Conservation (phyloP, 495 filamentous ascomycete species). For the Penicillium desertorum region DNA sequence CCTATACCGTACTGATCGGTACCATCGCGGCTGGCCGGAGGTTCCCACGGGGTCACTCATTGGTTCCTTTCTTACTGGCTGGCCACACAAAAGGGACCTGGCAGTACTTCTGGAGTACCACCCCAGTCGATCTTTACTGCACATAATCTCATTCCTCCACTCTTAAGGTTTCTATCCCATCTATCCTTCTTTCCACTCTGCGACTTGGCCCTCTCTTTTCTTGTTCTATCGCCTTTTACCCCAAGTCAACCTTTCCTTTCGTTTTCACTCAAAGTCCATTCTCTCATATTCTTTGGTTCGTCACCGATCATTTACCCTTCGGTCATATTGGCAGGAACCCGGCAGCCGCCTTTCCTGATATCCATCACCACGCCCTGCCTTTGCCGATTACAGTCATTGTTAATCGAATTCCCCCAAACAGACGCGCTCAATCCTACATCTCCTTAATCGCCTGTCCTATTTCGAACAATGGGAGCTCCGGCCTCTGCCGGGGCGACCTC, state of each 20-base stretch:
- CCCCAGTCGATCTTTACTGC: constrained; percentile 23
- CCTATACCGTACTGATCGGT: constrained; percentile 19
- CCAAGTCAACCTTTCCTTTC: constrained; percentile 5
- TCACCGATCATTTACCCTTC: constrained; percentile 1
- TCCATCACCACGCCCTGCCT: constrained; percentile 9
- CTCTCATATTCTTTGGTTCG: neutral
- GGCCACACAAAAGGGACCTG: constrained; percentile 31
- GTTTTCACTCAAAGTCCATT: constrained; percentile 2
- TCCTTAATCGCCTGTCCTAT: neutral
- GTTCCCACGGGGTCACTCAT: constrained; percentile 13
- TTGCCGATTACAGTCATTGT: constrained; percentile 7
- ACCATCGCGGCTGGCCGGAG: constrained; percentile 1
- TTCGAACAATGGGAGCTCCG: constrained; percentile 52
- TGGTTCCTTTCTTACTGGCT: constrained; percentile 16
- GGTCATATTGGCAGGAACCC: constrained; percentile 6
- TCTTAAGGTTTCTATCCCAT: constrained; percentile 25
- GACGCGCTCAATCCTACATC: constrained; percentile 18
- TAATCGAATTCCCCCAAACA: constrained; percentile 8
- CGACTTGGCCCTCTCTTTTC: constrained; percentile 16
- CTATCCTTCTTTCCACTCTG: constrained; percentile 27
- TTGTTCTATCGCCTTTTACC: constrained; percentile 13
- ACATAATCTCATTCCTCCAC: constrained; percentile 30
- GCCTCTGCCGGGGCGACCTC: constrained; percentile 47
- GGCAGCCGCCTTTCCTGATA: constrained; percentile 7
- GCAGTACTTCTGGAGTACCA: constrained; percentile 18